These are phyloP conservation scores for Aspergillus mulundensis DNA, from an alignment of 495 filamentous ascomycete genomes.

Conservation along the genomic window DNA sequence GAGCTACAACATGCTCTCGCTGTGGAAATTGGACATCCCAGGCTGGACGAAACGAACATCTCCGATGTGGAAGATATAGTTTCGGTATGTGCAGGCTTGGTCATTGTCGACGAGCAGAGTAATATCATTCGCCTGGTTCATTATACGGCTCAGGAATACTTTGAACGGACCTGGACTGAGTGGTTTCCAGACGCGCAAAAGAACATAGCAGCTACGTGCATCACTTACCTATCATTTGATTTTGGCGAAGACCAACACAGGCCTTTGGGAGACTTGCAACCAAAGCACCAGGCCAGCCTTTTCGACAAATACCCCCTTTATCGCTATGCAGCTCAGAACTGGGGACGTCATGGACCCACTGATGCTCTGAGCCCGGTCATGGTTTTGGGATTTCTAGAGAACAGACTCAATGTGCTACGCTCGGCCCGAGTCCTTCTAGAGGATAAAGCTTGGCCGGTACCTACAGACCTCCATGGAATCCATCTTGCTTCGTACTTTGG, in stretches of 20 bases:
- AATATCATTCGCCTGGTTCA: slow-evolving; percentile 26
- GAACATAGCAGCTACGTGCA: slow-evolving; percentile 24
- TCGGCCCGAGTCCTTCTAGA: slow-evolving; percentile 8
- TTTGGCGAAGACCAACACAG: slow-evolving; percentile 8
- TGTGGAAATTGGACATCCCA: slow-evolving; percentile 21
- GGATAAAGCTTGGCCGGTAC: neutral
- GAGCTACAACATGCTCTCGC: slow-evolving; percentile 51
- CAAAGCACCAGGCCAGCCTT: slow-evolving; percentile 9
- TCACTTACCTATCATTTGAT: slow-evolving; percentile 27
- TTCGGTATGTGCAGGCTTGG: slow-evolving; percentile 32
- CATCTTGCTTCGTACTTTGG: slow-evolving; percentile 20
- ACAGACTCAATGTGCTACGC: neutral
- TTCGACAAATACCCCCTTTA: slow-evolving; percentile 22
- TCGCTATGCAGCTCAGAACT: slow-evolving; percentile 28
- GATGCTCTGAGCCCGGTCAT: slow-evolving; percentile 4
- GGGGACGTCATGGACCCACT: slow-evolving; percentile 24
- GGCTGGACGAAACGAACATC: neutral
- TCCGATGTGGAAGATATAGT: slow-evolving; percentile 21
- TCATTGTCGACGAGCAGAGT: slow-evolving; percentile 30
- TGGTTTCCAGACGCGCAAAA: slow-evolving; percentile 24
- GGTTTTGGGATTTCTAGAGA: slow-evolving; percentile 18
- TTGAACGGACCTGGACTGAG: slow-evolving; percentile 21
- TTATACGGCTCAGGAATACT: slow-evolving; percentile 32
- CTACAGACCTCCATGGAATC: slow-evolving; percentile 4
- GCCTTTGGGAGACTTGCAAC: slow-evolving; percentile 8